Percentiles rank a stretch among this genome's conserved stretches.
Evolutionary conservation across 1,284 basidiomycete species (phyloP).

Genomic region (Ustilago tritici): DNA sequence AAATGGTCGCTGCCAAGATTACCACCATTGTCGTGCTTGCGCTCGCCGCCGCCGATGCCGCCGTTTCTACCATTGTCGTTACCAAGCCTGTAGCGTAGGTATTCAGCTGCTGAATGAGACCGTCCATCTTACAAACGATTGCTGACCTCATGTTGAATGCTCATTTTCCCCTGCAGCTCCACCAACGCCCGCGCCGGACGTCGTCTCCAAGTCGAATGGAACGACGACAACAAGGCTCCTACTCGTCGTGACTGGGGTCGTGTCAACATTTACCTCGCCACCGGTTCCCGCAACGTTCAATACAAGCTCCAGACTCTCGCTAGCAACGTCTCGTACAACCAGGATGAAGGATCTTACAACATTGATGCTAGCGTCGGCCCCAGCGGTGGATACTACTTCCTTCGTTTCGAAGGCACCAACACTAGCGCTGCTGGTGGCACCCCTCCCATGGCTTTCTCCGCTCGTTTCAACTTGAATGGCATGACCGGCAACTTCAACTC

Average conservation of each 20-base stretch:
- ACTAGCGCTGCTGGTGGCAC: conserved; percentile 28
- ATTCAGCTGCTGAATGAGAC: neutral
- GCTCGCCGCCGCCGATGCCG: conserved; percentile 44
- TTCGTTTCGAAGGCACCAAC: conserved; percentile 62
- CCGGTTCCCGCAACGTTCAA: conserved; percentile 58
- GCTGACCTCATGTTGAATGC: neutral
- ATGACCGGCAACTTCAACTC: conserved; percentile 62
- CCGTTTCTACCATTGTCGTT: conserved; percentile 53
- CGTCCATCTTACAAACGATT: neutral
- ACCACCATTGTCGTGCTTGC: conserved; percentile 43
- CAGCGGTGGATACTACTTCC: conserved; percentile 61
- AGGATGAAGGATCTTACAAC: conserved; percentile 28
- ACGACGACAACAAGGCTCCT: conserved; percentile 59
- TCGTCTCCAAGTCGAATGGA: conserved; percentile 53
- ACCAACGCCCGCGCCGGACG: conserved; percentile 53
- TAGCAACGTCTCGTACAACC: conserved; percentile 33
- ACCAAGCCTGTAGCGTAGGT: conserved; percentile 61
- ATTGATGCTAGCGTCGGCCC: conserved; percentile 53
- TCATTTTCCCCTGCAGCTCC: conserved; percentile 25
- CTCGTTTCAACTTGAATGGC: conserved; percentile 54
- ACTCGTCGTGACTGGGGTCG: conserved; percentile 51
- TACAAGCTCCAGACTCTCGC: conserved; percentile 62
- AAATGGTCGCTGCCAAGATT: conserved; percentile 43
- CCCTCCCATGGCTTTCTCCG: conserved; percentile 62
- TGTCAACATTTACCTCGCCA: conserved; percentile 63